phyloP scores from a whole-genome alignment of 257 asterid species.

The Echites panduratus region DNA sequence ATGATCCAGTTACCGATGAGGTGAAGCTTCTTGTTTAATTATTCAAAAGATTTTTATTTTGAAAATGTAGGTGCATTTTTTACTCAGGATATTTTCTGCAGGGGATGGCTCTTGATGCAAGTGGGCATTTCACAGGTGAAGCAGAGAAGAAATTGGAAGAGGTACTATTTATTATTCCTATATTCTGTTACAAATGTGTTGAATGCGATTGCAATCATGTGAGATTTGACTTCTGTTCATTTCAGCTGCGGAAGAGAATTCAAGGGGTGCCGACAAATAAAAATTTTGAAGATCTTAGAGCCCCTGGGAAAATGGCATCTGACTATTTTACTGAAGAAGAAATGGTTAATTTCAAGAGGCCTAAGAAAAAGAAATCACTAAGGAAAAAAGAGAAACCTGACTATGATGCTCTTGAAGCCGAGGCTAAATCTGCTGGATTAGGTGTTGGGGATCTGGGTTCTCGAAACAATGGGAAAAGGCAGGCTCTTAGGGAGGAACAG shows the following conservation, averaged over 20 bases:
- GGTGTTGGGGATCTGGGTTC: conserved; percentile 89
- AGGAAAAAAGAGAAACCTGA: conserved; percentile 91
- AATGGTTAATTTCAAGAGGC: conserved; percentile 79
- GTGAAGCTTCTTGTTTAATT: conserved; percentile 30
- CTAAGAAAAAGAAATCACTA: conserved; percentile 89
- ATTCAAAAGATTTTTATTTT: neutral
- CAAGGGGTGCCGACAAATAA: conserved; percentile 56
- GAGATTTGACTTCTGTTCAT: neutral
- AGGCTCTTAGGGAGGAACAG: conserved; percentile 65
- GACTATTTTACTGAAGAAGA: conserved; percentile 91
- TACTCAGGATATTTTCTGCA: conserved; percentile 25
- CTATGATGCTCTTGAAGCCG: conserved; percentile 82
- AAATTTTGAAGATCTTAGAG: conserved; percentile 53
- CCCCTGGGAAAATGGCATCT: conserved; percentile 48
- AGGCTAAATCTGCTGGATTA: conserved; percentile 85
- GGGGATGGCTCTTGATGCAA: conserved; percentile 88
- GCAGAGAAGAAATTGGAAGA: conserved; percentile 89
- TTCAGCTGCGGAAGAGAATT: conserved; percentile 78
- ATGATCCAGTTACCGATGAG: conserved; percentile 86
- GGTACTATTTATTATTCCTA: conserved; percentile 36
- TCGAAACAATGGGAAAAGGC: conserved; percentile 60
- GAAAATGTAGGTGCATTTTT: conserved; percentile 14
- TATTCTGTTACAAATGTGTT: conserved; percentile 4
- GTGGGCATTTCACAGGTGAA: conserved; percentile 80
- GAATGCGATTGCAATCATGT: conserved; percentile 10